A percentile compares a stretch with the other conserved stretches of the same genome.
Evolutionary conservation across 2,329 filamentous ascomycete genomes (phyloP).

Genomic region (Thyridium curvatum): DNA sequence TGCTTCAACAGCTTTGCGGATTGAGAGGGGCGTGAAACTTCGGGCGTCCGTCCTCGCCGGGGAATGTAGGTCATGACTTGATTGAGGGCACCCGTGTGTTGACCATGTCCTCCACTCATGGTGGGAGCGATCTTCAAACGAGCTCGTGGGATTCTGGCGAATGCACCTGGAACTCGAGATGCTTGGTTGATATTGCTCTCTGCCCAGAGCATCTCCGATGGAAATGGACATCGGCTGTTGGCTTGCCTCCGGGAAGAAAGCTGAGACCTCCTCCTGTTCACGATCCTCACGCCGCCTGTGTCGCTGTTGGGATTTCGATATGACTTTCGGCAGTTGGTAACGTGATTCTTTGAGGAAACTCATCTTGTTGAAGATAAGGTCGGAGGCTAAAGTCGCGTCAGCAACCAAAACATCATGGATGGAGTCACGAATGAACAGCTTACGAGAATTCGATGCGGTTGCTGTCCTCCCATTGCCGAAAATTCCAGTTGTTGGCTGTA

Average conservation of each 20-base stretch:
- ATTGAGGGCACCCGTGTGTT: too few species aligned
- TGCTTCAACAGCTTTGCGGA: too few species aligned
- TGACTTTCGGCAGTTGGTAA: background rate
- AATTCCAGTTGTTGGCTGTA: constrained; percentile 1
- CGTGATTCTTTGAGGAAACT: background rate
- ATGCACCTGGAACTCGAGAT: too few species aligned
- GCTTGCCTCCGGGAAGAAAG: constrained; percentile 2
- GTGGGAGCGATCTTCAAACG: too few species aligned
- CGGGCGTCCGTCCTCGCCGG: too few species aligned
- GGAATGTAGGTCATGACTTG: too few species aligned
- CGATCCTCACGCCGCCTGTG: background rate
- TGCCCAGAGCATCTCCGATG: too few species aligned
- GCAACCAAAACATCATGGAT: background rate
- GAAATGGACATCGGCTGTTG: too few species aligned
- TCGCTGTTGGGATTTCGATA: background rate
- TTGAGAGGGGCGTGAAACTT: too few species aligned
- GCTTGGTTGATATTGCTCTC: too few species aligned
- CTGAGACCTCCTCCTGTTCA: background rate
- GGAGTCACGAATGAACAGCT: background rate
- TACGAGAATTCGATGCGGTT: background rate
- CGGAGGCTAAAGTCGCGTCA: background rate
- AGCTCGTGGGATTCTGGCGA: too few species aligned
- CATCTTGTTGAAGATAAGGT: constrained; percentile 1
- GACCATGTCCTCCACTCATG: too few species aligned
- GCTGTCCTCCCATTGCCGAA: background rate